Conservation (phyloP, 306 rosid genomes). For the Fragaria vesca region DNA sequence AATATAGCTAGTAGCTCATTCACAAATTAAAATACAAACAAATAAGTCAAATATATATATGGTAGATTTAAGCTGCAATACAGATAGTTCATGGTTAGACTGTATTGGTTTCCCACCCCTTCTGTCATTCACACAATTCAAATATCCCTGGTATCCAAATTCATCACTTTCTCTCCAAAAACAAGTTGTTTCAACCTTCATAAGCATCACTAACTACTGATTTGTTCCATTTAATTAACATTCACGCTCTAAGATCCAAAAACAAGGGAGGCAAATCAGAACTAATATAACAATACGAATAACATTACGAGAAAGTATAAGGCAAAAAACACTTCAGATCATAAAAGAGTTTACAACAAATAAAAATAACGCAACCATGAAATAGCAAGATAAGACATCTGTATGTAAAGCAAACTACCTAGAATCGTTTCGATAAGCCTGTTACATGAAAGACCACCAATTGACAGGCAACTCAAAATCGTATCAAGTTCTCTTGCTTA, state of each 20-base stretch:
- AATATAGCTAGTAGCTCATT: neutral
- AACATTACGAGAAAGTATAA: neutral
- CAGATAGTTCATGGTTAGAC: no score
- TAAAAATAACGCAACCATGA: neutral
- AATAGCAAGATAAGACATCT: neutral
- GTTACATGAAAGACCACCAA: neutral
- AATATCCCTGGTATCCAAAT: no score
- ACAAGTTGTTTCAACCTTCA: neutral
- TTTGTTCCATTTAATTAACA: no score
- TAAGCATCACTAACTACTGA: neutral
- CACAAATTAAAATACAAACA: neutral
- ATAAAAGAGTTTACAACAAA: constrained; percentile 3
- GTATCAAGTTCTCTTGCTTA: constrained; percentile 46
- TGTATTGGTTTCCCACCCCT: no score
- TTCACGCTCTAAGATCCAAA: neutral
- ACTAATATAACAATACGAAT: neutral
- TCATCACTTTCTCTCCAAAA: neutral
- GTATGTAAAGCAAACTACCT: neutral
- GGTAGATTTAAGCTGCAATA: no score
- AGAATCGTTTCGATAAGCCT: neutral
- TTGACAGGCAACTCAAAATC: neutral
- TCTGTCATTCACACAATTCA: neutral
- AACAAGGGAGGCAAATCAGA: neutral
- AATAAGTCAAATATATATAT: no score
- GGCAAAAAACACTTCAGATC: neutral